Conservation (phyloP, 2,329 filamentous ascomycete species). For the Gaeumannomyces sp. region DNA sequence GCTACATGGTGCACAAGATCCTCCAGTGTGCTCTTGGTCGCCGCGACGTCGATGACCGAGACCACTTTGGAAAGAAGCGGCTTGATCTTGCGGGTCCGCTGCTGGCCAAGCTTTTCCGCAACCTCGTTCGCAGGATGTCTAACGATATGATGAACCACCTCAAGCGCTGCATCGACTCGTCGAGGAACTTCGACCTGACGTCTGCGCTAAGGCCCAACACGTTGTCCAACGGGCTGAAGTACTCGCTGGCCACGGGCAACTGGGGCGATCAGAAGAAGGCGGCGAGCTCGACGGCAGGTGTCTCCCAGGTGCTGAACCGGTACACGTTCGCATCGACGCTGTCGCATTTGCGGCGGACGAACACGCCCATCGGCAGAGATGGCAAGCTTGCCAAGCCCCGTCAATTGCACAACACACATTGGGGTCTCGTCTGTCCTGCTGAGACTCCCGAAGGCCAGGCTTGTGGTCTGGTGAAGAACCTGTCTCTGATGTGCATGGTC, state of each 20-base stretch:
- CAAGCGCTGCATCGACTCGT: constrained; percentile 84
- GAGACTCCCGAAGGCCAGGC: constrained; percentile 98
- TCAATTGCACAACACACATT: constrained; percentile 97
- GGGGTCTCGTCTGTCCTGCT: constrained; percentile 93
- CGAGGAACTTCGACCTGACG: constrained; percentile 82
- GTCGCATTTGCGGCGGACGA: constrained; percentile 93
- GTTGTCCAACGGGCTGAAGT: constrained; percentile 89
- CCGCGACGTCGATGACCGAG: constrained; percentile 90
- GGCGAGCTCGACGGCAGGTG: constrained; percentile 87
- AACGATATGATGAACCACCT: constrained; percentile 88
- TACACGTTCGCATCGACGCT: constrained; percentile 96
- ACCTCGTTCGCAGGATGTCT: constrained; percentile 84
- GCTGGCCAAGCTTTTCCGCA: constrained; percentile 92
- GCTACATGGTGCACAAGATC: constrained; percentile 97
- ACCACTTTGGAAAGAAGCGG: constrained; percentile 98
- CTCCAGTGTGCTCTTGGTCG: constrained; percentile 89
- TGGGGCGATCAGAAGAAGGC: constrained; percentile 99
- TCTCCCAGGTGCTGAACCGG: constrained; percentile 95
- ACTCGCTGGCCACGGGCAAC: constrained; percentile 94
- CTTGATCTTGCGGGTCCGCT: constrained; percentile 91
- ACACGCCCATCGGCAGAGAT: constrained; percentile 95
- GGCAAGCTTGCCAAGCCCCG: constrained; percentile 97
- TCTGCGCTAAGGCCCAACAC: constrained; percentile 88
- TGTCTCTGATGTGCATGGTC: constrained; percentile 97
- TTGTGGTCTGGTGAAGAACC: constrained; percentile 95